phyloP scores from a whole-genome alignment of 2,329 filamentous ascomycete species.

The Leptoxyphium fumago region DNA sequence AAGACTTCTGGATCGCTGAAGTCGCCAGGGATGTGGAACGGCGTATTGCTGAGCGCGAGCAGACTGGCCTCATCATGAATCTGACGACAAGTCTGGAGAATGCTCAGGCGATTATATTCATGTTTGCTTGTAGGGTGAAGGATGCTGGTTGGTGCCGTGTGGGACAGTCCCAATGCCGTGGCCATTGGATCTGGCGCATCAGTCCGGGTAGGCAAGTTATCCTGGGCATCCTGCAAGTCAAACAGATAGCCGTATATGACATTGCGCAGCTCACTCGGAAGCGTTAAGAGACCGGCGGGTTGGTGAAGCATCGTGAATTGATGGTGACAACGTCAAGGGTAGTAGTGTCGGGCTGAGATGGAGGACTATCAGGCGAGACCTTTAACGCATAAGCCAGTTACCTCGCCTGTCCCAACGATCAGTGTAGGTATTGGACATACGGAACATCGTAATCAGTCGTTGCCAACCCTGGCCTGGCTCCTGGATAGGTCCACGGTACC shows the following conservation, averaged over 20 bases:
- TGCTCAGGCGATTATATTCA: background rate
- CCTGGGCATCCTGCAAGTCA: conserved; percentile 1
- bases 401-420: too few relatives aligned
- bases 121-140: background rate
- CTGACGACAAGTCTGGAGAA: conserved; percentile 3
- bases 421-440: too few relatives aligned
- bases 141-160: background rate
- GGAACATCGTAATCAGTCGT: too few relatives aligned
- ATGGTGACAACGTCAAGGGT: too few relatives aligned
- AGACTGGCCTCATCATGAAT: conserved; percentile 15
- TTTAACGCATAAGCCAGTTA: too few relatives aligned
- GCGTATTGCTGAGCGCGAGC: conserved; percentile 15
- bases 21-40: conserved; percentile 15
- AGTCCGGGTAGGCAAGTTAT: background rate
- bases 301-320: background rate
- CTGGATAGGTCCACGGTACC: too few relatives aligned
- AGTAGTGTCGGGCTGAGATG: too few relatives aligned
- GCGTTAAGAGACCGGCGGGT: conserved; percentile 11
- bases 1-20: conserved; percentile 15
- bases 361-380: too few relatives aligned
- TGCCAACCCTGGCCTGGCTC: too few relatives aligned
- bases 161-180: background rate
- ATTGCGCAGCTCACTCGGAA: conserved; percentile 17
- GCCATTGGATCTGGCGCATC: background rate
- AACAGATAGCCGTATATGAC: conserved; percentile 16